Base-by-base conservation (phyloP, 768 basidiomycete genomes). In the Lyophyllum decastes region DNA sequence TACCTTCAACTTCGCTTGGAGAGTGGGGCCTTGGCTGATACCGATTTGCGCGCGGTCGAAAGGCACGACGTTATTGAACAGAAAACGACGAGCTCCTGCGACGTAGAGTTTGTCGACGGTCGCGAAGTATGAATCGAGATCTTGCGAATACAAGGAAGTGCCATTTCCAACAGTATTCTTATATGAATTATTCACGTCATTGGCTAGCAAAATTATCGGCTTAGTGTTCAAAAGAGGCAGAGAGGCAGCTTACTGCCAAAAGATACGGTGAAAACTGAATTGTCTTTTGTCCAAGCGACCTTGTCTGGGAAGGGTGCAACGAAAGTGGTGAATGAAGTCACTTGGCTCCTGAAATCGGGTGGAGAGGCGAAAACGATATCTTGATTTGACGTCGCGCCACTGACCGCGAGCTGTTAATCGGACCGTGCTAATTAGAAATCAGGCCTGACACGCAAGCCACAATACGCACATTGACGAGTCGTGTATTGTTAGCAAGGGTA, bases 11-110 rank as follows among this genome's bases (percentile, higher is more conserved):
- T 61, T 65, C 25, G 58, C 62, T 25, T 65, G 61, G 0, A 67
- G 53, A 19, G 46, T 46, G 3, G 58, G 14, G 22, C 66, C 64
- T n/a, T 59, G 57, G 21, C 44, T 25, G 21, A 64, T 56, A 0
- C 66, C 66, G 11, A 50, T 59, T 25, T 62, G 61, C 7, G 64
- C 64, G 25, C 66, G 55, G 56, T 67, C 64, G 40, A 65, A 67
- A 2, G 66, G 66, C 12, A 67, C 58, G 11, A 65, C 57, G 34
- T 65, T 62, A 19, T 67, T 67, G 46, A 67, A 67, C 2, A 67
- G 48, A 33, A 67, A 67, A 10, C 61, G 64, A 9, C 66, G 60
- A 12, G 64, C 66, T 12, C 66, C 66, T 2, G 61, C 66, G 10
- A 6, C 43, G 40, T 67, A 65, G 7, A 67, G 53, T 47, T 51